Conservation (phyloP, 257 asterid species). For the Jasminum sambac region DNA sequence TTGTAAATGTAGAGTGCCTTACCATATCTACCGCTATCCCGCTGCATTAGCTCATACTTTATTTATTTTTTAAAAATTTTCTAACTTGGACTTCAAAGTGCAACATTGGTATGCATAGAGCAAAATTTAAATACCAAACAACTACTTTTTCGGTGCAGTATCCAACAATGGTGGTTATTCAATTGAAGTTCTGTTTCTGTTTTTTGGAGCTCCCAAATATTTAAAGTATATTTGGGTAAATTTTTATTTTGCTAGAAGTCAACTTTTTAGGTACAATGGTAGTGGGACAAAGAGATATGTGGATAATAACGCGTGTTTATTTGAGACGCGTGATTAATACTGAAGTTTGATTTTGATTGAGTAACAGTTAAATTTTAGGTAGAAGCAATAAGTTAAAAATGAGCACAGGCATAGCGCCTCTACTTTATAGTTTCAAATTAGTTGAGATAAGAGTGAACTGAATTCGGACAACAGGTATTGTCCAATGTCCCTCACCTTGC, state of each 20-base stretch:
- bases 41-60: too few relatives aligned
- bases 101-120: constrained; percentile 6
- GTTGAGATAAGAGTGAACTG: constrained; percentile 17
- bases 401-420: too few relatives aligned
- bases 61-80: too few relatives aligned
- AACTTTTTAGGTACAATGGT: too few relatives aligned
- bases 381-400: too few relatives aligned
- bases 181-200: constrained; percentile 10
- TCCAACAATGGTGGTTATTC: background rate
- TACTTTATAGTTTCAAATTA: background rate
- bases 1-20: background rate
- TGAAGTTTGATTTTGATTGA: too few relatives aligned
- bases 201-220: constrained; percentile 22
- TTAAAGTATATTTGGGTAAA: background rate
- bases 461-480: background rate
- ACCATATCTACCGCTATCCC: background rate
- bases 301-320: too few relatives aligned
- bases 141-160: constrained; percentile 1
- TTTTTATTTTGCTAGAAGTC: too few relatives aligned
- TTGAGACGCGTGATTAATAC: too few relatives aligned
- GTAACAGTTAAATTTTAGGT: too few relatives aligned
- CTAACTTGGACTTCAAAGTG: constrained; percentile 5
- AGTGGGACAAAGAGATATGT: too few relatives aligned
- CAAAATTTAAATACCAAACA: background rate
- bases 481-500: background rate